Evolutionary conservation across 2,329 filamentous ascomycete genomes (phyloP).

Genomic region (Elsinoe ampelina): DNA sequence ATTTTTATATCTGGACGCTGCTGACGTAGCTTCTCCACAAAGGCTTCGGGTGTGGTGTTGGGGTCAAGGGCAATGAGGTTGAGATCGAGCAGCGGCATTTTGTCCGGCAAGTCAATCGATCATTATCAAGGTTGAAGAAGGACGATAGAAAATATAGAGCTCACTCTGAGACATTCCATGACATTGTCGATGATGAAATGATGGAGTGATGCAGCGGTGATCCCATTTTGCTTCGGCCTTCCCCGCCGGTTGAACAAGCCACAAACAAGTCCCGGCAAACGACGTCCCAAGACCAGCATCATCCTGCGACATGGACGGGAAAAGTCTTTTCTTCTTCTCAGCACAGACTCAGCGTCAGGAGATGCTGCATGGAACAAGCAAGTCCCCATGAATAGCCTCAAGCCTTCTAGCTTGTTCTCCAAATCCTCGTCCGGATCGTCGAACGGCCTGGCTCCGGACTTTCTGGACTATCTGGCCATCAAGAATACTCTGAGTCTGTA

Average conservation of each 20-base stretch:
- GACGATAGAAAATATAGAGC: neutral
- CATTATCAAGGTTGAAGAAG: neutral
- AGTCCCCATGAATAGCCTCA: constrained; percentile 5
- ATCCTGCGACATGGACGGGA: neutral
- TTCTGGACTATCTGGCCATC: constrained; percentile 32
- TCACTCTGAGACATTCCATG: neutral
- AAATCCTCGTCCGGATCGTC: neutral
- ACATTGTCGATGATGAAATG: constrained; percentile 4
- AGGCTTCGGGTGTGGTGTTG: constrained; percentile 28
- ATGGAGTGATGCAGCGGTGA: neutral
- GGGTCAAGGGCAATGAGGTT: constrained; percentile 36
- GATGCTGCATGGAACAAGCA: neutral
- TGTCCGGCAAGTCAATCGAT: constrained; percentile 5
- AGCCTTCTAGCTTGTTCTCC: constrained; percentile 8
- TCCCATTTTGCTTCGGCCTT: neutral
- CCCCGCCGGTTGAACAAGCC: constrained; percentile 3
- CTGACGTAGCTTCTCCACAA: constrained; percentile 32
- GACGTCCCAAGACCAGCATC: neutral
- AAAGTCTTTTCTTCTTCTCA: neutral
- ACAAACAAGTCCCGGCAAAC: neutral
- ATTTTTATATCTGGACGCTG: constrained; percentile 28
- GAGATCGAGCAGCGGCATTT: constrained; percentile 43
- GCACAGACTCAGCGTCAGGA: neutral
- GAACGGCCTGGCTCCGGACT: constrained; percentile 6
- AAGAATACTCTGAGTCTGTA: constrained; percentile 35